Conservation (phyloP, 202 grass and related monocot species). For the Zizania palustris region DNA sequence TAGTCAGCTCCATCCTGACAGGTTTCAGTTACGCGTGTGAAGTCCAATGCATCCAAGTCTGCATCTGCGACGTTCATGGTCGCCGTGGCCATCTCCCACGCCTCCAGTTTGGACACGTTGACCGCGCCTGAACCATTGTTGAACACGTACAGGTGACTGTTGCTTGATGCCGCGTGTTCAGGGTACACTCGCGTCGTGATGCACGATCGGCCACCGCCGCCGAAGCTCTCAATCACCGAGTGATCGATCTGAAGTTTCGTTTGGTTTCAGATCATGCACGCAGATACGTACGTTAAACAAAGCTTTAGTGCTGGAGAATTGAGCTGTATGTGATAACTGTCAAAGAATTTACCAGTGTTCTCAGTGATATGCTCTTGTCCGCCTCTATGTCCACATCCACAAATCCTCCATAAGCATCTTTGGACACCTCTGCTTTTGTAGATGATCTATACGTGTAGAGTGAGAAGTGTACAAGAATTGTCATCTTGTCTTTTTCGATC, state of each 20-base stretch:
- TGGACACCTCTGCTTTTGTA: conserved; percentile 39
- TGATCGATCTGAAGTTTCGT: conserved; percentile 54
- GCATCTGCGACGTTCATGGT: conserved; percentile 7
- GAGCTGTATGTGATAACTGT: neutral
- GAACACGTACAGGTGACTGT: conserved; percentile 52
- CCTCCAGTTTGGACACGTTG: conserved; percentile 53
- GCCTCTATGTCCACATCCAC: conserved; percentile 58
- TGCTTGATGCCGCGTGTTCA: conserved; percentile 33
- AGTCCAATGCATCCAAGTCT: neutral
- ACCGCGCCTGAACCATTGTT: conserved; percentile 49
- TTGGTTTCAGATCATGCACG: neutral
- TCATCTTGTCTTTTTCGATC: neutral
- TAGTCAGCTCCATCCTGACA: neutral
- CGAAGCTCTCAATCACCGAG: conserved; percentile 70
- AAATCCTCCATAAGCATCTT: conserved; percentile 54
- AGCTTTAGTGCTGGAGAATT: neutral
- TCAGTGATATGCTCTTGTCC: conserved; percentile 59
- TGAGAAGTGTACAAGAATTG: neutral
- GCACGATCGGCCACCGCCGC: conserved; percentile 47
- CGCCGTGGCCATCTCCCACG: conserved; percentile 61
- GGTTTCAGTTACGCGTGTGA: neutral
- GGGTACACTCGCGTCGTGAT: conserved; percentile 70
- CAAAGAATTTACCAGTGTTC: conserved; percentile 59
- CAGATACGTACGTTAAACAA: too few relatives aligned
- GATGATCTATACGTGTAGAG: conserved; percentile 52